phyloP scores from a whole-genome alignment of 176 grass and related monocot species.

The Lolium rigidum region DNA sequence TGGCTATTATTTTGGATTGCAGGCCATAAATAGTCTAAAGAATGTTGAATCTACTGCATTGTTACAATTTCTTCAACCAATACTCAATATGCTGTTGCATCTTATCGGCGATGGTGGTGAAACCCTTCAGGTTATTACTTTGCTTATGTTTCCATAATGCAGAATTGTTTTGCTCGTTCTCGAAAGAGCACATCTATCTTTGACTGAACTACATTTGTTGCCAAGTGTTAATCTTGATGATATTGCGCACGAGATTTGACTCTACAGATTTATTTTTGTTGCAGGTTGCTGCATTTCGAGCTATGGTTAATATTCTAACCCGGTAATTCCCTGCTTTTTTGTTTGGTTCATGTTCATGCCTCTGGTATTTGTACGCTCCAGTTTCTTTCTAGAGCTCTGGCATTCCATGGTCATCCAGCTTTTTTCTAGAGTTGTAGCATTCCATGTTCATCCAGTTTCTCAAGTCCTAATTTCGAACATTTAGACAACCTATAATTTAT shows the following conservation, averaged over 20 bases:
- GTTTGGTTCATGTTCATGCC: conserved; percentile 28
- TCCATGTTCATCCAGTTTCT: conserved; percentile 7
- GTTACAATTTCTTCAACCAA: conserved; percentile 93
- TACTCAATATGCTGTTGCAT: conserved; percentile 99
- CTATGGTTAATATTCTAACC: conserved; percentile 99
- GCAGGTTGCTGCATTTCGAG: conserved; percentile 98
- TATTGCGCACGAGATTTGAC: conserved; percentile 36
- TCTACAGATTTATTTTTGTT: conserved; percentile 32
- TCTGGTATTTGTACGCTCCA: conserved; percentile 12
- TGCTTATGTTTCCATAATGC: conserved; percentile 42
- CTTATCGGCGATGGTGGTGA: conserved; percentile 99
- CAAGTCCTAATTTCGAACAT: conserved; percentile 30
- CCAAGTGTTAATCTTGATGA: conserved; percentile 24
- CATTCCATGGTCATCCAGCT: conserved; percentile 18
- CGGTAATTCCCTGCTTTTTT: conserved; percentile 56
- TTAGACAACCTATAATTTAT: background rate
- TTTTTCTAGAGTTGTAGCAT: conserved; percentile 35
- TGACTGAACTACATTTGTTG: conserved; percentile 1
- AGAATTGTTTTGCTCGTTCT: background rate
- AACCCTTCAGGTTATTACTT: conserved; percentile 91
- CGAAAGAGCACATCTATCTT: background rate
- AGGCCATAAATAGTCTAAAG: conserved; percentile 99
- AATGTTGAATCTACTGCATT: conserved; percentile 93
- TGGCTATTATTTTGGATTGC: conserved; percentile 30
- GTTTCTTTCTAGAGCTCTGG: conserved; percentile 41